Base-by-base conservation (phyloP, 441 rosid genomes). In the Bocquillonia castaneifolia region DNA sequence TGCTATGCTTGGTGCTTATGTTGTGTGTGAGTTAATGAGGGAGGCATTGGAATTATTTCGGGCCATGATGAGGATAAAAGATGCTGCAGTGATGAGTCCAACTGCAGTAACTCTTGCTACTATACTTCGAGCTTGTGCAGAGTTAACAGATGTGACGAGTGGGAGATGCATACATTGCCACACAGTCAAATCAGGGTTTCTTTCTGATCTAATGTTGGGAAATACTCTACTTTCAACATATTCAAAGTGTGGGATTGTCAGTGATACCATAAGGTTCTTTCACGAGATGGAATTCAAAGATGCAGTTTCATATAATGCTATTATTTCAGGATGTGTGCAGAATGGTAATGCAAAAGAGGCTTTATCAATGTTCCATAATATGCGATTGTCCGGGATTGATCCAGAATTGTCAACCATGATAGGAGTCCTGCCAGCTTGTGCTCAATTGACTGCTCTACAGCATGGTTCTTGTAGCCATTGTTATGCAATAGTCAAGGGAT, bases 221-320 rank as follows among this genome's bases (percentile, higher is more conserved):
- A 76, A 76, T 58, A 76, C 79, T 48, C 63, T 76, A 9, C 76
- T 76, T 59, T 76, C 79, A 22, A 67, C 74, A 54, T 76, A 76
- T 58, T 70, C 79, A 1, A 76, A 72, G 70, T 76, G 76, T 68
- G 79, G 76, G 52, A 57, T 63, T 51, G 66, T 63, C 22, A 31
- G 20, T 42, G 76, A 72, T 1, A 66, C 79, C 0, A 14, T 68
- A 26, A 56, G 31, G 13, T 67, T 72, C 28, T 76, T 72, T 47
- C 14, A 51, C n/a, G 76, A 76, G 52, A 72, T 76, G 76, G 64
- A 39, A n/a, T 13, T 32, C 22, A 71, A 50, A 28, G 79, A 76
- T 36, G 22, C 68, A 25, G 73, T 76, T 62, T 67, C 79, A 10
- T 72, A 48, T 53, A 44, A 50, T 68, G 79, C 79, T 26, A 67